Evolutionary conservation across 306 rosid species (phyloP).

Genomic region (Arachis hypogaea): DNA sequence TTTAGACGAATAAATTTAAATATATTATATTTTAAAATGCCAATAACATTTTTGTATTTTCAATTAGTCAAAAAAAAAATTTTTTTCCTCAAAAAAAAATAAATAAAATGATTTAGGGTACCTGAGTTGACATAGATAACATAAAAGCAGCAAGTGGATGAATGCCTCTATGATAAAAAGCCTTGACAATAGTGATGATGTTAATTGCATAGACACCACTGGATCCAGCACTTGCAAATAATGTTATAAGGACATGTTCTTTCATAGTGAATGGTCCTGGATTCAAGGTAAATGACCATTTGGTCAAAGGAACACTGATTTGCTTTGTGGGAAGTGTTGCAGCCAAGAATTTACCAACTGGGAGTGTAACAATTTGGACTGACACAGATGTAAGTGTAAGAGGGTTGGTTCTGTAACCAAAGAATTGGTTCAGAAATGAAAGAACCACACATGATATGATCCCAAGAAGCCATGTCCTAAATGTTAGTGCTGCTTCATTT

Average conservation of each 20-base stretch:
- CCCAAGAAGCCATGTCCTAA: conserved; percentile 88
- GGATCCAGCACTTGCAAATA: conserved; percentile 75
- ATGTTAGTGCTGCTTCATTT: conserved; percentile 64
- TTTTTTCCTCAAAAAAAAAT: too few species aligned
- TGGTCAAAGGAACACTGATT: too few species aligned
- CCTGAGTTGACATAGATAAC: conserved; percentile 84
- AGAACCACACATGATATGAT: conserved; percentile 59
- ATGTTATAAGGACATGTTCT: conserved; percentile 85
- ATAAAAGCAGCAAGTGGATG: conserved; percentile 68
- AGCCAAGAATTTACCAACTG: conserved; percentile 1
- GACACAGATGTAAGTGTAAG: too few species aligned
- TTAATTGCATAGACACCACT: conserved; percentile 73
- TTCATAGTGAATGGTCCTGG: conserved; percentile 83
- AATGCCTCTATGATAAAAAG: conserved; percentile 64
- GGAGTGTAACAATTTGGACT: too few species aligned
- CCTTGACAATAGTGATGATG: conserved; percentile 80
- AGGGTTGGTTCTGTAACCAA: too few species aligned
- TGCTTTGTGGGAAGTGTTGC: too few species aligned
- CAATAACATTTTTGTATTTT: too few species aligned
- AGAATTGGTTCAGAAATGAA: conserved; percentile 24
- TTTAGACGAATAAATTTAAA: too few species aligned
- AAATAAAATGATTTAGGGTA: too few species aligned
- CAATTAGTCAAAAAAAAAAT: too few species aligned
- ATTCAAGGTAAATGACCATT: too few species aligned
- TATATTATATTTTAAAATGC: too few species aligned